Evolutionary conservation across 2,329 filamentous ascomycete species (phyloP), one percentile per base, ranked within the genome.

Genomic region (Trichoderma sp.): DNA sequence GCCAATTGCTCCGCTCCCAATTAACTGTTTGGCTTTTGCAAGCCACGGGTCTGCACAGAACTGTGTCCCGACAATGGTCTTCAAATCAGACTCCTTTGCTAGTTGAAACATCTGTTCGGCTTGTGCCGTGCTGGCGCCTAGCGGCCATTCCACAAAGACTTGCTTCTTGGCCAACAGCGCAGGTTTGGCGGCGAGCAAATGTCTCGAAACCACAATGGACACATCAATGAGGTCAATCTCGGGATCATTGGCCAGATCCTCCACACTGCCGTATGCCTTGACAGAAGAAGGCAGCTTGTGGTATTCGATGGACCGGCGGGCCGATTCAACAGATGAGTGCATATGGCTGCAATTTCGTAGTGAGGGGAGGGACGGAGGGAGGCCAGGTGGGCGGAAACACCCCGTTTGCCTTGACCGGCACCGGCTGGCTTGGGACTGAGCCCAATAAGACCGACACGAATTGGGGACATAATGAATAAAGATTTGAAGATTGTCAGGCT

Each of bases 61-160:
- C 72, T 87, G 85, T 2, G 85, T 68, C 0, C 83, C 83, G 0
- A 86, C 78, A 5, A 83, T 76, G 2, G 78, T 82, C 56, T 75
- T 74, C 15, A 76, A 74, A 2, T 79, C 73, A 8, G 77, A 74
- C 25, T 76, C 52, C 4, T 70, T 70, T 0, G 77, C 80, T 5
- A 80, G 50, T 0, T 71, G 71, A 0, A 76, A 73, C 71, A 87
- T 73, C 67, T 82, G 79, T 19, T 74, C 70, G 0, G 80, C 81
- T 2, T 79, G 73, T 4, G 71, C 67, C 1, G 77, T 71, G 57
- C 80, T 80, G 15, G 79, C 72, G 0, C 80, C 82, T 0, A 87
- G 76, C 3, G 84, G 86, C 82, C 85, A 88, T 75, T 88, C 85
- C 13, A 86, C 79, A 68, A 79, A 87, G 0, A 84, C 78, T 0